Evolutionary conservation across 352 stramenopile genomes (phyloP).

Genomic region (Globisporangium orthogonon): DNA sequence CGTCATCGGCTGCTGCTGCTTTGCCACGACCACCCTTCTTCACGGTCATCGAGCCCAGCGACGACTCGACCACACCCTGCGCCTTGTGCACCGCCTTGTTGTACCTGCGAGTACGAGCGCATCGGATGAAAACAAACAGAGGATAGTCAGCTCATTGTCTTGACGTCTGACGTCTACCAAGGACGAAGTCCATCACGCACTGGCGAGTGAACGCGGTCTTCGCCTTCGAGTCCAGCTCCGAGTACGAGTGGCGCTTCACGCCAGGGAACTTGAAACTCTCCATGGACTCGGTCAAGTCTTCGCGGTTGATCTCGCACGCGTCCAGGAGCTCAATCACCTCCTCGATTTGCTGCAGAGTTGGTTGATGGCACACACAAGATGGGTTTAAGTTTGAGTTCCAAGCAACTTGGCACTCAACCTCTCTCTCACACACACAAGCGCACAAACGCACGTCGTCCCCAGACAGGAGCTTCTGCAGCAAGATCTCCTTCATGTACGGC

Average conservation of each 20-base stretch:
- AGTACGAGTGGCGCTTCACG: slow-evolving; percentile 70
- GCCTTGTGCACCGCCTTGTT: slow-evolving; percentile 92
- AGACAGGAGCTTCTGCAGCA: slow-evolving; percentile 67
- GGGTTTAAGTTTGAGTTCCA: background rate
- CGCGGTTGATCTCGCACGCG: slow-evolving; percentile 94
- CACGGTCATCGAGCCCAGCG: slow-evolving; percentile 56
- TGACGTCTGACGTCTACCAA: background rate
- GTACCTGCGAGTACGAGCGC: slow-evolving; percentile 44
- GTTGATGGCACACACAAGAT: background rate
- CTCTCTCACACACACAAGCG: background rate
- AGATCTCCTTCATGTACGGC: slow-evolving; percentile 88
- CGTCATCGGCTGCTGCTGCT: slow-evolving; percentile 30
- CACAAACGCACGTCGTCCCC: slow-evolving; percentile 53
- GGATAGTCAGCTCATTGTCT: background rate
- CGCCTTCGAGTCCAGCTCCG: slow-evolving; percentile 76
- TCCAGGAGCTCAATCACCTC: slow-evolving; percentile 95
- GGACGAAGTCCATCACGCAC: slow-evolving; percentile 21
- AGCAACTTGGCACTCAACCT: background rate
- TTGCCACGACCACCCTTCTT: slow-evolving; percentile 65
- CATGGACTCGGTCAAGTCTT: slow-evolving; percentile 97
- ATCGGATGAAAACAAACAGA: background rate
- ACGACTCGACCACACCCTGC: slow-evolving; percentile 90
- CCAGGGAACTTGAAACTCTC: slow-evolving; percentile 85
- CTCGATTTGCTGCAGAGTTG: slow-evolving; percentile 48
- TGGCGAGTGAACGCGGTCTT: slow-evolving; percentile 93